Evolutionary conservation across 805 yeast species (phyloP), one percentile per base, ranked within the genome.

Genomic region (Yarrowia yakushimensis): DNA sequence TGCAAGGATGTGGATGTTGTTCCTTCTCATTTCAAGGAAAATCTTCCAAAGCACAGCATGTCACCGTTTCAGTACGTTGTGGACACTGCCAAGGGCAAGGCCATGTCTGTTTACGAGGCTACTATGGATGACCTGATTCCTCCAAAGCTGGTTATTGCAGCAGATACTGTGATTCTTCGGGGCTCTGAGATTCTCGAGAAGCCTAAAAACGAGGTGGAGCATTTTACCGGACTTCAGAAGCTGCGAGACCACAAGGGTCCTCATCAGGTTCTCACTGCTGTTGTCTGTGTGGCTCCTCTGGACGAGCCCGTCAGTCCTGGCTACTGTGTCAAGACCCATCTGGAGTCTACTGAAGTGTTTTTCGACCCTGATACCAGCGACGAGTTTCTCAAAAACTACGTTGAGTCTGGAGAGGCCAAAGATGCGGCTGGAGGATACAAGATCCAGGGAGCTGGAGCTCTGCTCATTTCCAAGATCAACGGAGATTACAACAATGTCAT

Each of bases 381-480:
- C 66, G 82, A 78, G n/a, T 77, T 85, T 39, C 69, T 93, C 4
- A 69, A 80, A 25, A 76, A 78, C 15, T 93, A 93, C 72, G 86
- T 88, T 11, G 79, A 79, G 2, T 75, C 85, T 1, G 86, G 81
- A 22, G 97, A 93, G 71, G 98, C 94, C 0, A 63, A 78, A 8
- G 80, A 81, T 52, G 97, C 89, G 0, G 97, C 98, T 1, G 99
- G 97, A 6, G 99, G 99, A 0, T 92, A 89, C 75, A 85, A 85
- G 68, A 85, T 87, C 64, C 98, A 93, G 73, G 88, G 86, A 0
- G 94, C 96, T 1, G 84, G 87, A 0, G 69, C 71, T 34, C 69
- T 85, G 36, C 74, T 93, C 66, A 82, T 94, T 66, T 73, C 78
- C 20, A 73, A 75, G 15, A 80, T 91, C 12, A 78, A 79, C 1